Conservation (phyloP, 2,329 filamentous ascomycete species). For the Aspergillus eucalypticola region DNA sequence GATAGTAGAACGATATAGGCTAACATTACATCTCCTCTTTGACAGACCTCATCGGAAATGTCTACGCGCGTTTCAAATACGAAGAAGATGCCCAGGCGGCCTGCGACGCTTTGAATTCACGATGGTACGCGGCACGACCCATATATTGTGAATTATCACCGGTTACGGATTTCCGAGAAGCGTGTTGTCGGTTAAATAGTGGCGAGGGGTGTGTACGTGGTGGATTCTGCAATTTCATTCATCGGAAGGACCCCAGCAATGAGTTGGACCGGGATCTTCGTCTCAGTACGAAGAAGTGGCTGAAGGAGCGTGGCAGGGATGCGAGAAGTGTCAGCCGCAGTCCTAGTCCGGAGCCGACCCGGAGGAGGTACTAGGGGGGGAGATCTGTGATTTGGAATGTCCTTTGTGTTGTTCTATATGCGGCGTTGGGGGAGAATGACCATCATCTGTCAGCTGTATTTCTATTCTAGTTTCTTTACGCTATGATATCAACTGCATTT, state of each 20-base stretch:
- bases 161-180: slow-evolving; percentile 97
- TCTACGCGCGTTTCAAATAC: slow-evolving; percentile 99
- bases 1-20: background rate
- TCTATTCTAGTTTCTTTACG: slow-evolving; percentile 12
- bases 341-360: slow-evolving; percentile 80
- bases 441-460: slow-evolving; percentile 18
- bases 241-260: slow-evolving; percentile 87
- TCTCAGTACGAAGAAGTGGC: slow-evolving; percentile 93
- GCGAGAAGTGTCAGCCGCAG: slow-evolving; percentile 78
- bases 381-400: slow-evolving; percentile 8
- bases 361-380: slow-evolving; percentile 64
- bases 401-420: slow-evolving; percentile 15
- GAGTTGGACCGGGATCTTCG: slow-evolving; percentile 88
- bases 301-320: slow-evolving; percentile 80
- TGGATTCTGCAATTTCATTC: slow-evolving; percentile 99
- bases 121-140: slow-evolving; percentile 95
- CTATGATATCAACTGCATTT: slow-evolving; percentile 33
- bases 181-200: slow-evolving; percentile 89
- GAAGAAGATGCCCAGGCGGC: slow-evolving; percentile 92
- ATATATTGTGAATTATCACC: slow-evolving; percentile 98
- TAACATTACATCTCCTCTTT: slow-evolving; percentile 14
- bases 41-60: slow-evolving; percentile 91
- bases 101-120: slow-evolving; percentile 88
- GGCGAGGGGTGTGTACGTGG: slow-evolving; percentile 95
- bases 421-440: slow-evolving; percentile 25